Base-by-base conservation (phyloP, 1,284 basidiomycete genomes). In the Ganoderma sinense region DNA sequence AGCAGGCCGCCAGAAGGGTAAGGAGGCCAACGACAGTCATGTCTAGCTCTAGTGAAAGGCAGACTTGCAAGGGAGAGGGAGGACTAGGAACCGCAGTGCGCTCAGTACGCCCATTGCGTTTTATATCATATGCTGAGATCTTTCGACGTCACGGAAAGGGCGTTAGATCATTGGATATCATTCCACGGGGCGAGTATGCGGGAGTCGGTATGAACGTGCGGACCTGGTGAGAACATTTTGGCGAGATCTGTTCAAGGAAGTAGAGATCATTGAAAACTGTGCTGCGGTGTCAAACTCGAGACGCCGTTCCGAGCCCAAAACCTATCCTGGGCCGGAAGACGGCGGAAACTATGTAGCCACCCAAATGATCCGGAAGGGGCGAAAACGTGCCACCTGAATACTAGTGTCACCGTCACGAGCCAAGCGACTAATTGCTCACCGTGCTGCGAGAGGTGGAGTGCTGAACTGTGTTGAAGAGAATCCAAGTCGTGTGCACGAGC, bases 11-110 rank as follows among this genome's bases (percentile, higher is more conserved):
- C 31, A 71, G 40, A 62, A 69, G 16, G 20, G 66, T 29, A 59
- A 72, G 55, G n/a, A 65, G 65, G 29, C 53, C 45, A 61, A 18
- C 60, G 51, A 33, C 51, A 33, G 26, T 51, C 71, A 74, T 71
- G 62, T 67, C 67, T 65, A 59, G 53, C 62, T 53, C 71, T 43
- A 60, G 63, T 55, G 45, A 26, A 39, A 63, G 53, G 43, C 29
- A 51, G 56, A 26, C 36, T 39, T 39, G 36, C 36, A 58, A 62
- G 31, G 62, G n/a, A 64, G 36, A 55, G 59, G 65, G 67, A 64
- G 51, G 53, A 36, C 43, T 18, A 51, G 11, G 16, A 33, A 53
- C 51, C 33, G 23, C 36, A 41, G 2, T 14, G 36, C 8, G n/a
- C 7, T 59, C 56, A 59, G 33, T 6, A 18, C 11, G 11, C n/a